phyloP scores from a whole-genome alignment of 306 rosid genomes.

The Lathyrus tuberosus region DNA sequence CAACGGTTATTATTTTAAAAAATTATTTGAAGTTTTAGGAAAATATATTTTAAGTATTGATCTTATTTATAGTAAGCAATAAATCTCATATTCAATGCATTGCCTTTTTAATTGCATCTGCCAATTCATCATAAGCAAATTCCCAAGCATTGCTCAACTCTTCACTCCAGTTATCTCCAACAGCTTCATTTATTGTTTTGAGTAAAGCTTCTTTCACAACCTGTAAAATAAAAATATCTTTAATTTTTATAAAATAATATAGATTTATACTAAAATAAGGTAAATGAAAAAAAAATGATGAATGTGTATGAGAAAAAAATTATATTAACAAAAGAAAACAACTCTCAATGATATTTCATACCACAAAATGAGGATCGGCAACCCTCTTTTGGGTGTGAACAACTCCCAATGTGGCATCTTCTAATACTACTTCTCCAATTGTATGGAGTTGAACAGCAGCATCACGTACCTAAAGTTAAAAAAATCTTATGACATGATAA shows the following conservation, averaged over 20 bases:
- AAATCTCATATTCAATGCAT: slow-evolving; percentile 1
- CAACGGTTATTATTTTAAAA: too few relatives aligned
- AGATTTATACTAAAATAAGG: too few relatives aligned
- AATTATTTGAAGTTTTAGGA: not conserved
- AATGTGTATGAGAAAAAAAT: too few relatives aligned
- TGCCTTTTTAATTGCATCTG: slow-evolving; percentile 28
- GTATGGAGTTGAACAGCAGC: slow-evolving; percentile 34
- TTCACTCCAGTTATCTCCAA: slow-evolving; percentile 34
- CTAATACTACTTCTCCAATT: slow-evolving; percentile 2
- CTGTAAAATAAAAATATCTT: not conserved
- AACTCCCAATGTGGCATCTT: slow-evolving; percentile 9
- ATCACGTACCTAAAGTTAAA: slow-evolving; percentile 3
- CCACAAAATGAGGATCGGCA: slow-evolving; percentile 30
- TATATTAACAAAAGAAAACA: too few relatives aligned
- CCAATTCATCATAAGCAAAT: slow-evolving; percentile 36
- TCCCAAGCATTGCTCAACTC: slow-evolving; percentile 36
- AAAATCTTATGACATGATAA: not conserved
- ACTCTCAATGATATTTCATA: not conserved
- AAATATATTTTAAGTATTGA: not conserved
- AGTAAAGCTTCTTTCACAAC: slow-evolving; percentile 39
- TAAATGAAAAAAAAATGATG: too few relatives aligned
- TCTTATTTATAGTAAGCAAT: not conserved
- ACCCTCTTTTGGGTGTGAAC: slow-evolving; percentile 28
- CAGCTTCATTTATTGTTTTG: slow-evolving; percentile 38
- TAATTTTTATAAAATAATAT: not conserved